Evolutionary conservation across 2,329 filamentous ascomycete species (phyloP), one percentile per base, ranked within the genome.

Genomic region (Parascedosporium putredinis): DNA sequence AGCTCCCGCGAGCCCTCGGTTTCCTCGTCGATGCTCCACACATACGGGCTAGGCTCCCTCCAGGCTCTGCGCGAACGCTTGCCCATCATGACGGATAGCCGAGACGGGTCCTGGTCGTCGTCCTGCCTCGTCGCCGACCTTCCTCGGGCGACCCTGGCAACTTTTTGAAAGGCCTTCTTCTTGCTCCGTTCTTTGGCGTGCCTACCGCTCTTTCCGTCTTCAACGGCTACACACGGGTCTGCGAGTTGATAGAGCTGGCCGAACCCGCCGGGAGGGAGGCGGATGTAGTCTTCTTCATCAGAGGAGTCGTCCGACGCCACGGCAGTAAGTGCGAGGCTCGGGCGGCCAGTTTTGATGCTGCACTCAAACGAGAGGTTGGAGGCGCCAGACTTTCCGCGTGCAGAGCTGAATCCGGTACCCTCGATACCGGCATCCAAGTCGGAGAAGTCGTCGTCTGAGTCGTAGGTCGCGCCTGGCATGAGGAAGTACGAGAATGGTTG

Each of bases 1-100:
- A n/a, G n/a, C n/a, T 31, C 27, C 20, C 40, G 8, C 20, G n/a
- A n/a, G 27, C 25, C 44, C n/a, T 49, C 47, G n/a, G 42, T 24
- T 31, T 31, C 34, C 36, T 49, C 36, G n/a, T 49, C 47, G 24
- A 49, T 43, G 20, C 23, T n/a, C 47, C 47, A 49, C 24, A 33
- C 47, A 25, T 49, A 49, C 7, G 47, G 36, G 16, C 47, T 49
- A 43, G 25, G 47, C 9, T 49, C 36, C 24, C 36, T 34, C 45
- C 45, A 47, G 24, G 29, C 29, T 20, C 45, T 34, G 10, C 7
- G n/a, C n/a, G n/a, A n/a, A n/a, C 25, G 27, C 27, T 12, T 31
- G 27, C 27, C 27, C 27, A 7, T 12, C 27, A 12, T 31, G 38
- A 16, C 16, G 18, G 38, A 42, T 2, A 3, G 20, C 47, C 23